phyloP scores from a whole-genome alignment of 352 stramenopile species.

The Globisporangium okanoganense region DNA sequence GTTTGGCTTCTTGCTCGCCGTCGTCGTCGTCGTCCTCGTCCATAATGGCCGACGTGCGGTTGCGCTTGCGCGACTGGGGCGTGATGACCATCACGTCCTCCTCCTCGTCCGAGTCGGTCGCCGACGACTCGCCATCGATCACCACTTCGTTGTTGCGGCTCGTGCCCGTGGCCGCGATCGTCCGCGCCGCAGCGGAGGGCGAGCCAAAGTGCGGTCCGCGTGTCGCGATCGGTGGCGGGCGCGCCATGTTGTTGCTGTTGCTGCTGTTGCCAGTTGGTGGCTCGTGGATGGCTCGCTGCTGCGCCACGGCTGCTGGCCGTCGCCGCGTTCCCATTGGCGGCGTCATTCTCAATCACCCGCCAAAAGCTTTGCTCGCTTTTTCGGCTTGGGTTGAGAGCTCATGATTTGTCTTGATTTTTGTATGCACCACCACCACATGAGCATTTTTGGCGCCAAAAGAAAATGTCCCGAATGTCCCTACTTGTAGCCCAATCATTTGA shows the following conservation, averaged over 20 bases:
- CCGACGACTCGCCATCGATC: conserved; percentile 62
- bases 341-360: not conserved
- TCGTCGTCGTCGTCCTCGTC: conserved; percentile 53
- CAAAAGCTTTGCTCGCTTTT: not conserved
- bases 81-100: conserved; percentile 52
- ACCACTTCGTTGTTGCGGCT: conserved; percentile 45
- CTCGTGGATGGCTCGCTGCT: not conserved
- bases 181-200: not conserved
- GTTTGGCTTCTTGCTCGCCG: conserved; percentile 4
- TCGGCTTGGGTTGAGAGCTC: not conserved
- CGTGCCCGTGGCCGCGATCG: not conserved
- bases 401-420: not conserved
- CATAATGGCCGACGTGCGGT: conserved; percentile 47
- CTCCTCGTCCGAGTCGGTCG: conserved; percentile 48
- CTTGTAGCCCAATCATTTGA: not conserved
- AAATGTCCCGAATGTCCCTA: not conserved
- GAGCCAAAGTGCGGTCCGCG: not conserved
- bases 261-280: not conserved
- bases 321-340: not conserved
- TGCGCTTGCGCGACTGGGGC: conserved; percentile 54
- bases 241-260: not conserved
- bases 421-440: not conserved
- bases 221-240: not conserved
- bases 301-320: not conserved
- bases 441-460: conserved; percentile 3